These are phyloP conservation scores for Cerrena zonata DNA, from an alignment of 1,284 basidiomycete genomes.

Conservation along the genomic window DNA sequence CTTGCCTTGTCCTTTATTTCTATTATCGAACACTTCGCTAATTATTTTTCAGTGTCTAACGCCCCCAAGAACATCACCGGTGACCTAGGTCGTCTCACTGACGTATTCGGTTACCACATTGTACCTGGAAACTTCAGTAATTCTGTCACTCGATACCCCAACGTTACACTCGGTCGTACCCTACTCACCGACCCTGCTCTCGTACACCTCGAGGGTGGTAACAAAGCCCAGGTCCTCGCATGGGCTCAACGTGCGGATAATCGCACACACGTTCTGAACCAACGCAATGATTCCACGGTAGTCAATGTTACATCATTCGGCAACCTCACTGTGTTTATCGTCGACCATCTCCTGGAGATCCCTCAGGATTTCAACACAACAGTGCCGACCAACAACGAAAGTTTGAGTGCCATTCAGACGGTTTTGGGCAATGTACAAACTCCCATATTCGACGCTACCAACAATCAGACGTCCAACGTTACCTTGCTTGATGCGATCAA, in stretches of 20 bases:
- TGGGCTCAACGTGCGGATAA: conserved; percentile 45
- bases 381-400: conserved; percentile 35
- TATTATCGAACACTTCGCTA: too few relatives aligned
- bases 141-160: conserved; percentile 38
- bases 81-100: conserved; percentile 35
- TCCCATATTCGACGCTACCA: conserved; percentile 20
- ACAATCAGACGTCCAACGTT: conserved; percentile 27
- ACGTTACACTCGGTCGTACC: conserved; percentile 61
- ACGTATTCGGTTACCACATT: conserved; percentile 59
- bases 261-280: conserved; percentile 49
- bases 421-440: conserved; percentile 22
- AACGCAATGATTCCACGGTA: conserved; percentile 42
- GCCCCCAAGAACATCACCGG: conserved; percentile 31
- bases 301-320: conserved; percentile 39
- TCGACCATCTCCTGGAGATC: conserved; percentile 48
- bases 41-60: conserved; percentile 25
- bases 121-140: conserved; percentile 48
- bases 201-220: conserved; percentile 47
- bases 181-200: conserved; percentile 43
- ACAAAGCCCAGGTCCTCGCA: conserved; percentile 56
- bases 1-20: neutral
- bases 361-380: conserved; percentile 47
- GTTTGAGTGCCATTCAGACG: conserved; percentile 33
- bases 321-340: conserved; percentile 46
- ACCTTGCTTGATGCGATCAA: conserved; percentile 37